These are phyloP conservation scores for Penicillium olsonii DNA, from an alignment of 2,329 filamentous ascomycete genomes.

Conservation along the genomic window DNA sequence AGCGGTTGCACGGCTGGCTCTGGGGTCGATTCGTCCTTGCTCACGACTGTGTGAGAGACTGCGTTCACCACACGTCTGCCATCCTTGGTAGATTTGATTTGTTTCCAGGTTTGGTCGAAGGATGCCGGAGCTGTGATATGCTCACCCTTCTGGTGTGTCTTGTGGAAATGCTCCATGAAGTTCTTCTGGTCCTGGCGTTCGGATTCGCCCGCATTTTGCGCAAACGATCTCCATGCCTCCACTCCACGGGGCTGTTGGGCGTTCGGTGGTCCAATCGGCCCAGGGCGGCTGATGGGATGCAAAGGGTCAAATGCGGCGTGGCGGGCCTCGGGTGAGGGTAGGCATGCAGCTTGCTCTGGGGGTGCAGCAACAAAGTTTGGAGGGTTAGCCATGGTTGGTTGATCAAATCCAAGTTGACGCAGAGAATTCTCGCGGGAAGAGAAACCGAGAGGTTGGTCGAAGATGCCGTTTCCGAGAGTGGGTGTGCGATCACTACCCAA, in stretches of 20 bases:
- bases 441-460: slow-evolving; percentile 56
- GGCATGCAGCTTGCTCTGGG: slow-evolving; percentile 38
- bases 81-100: slow-evolving; percentile 45
- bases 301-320: slow-evolving; percentile 40
- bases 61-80: slow-evolving; percentile 42
- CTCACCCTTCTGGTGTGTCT: slow-evolving; percentile 38
- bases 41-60: slow-evolving; percentile 31
- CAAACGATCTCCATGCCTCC: slow-evolving; percentile 49
- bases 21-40: slow-evolving; percentile 3
- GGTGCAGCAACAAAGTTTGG: slow-evolving; percentile 36
- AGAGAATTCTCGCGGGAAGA: slow-evolving; percentile 47
- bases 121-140: slow-evolving; percentile 33
- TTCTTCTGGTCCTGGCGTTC: slow-evolving; percentile 46
- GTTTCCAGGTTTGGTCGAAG: slow-evolving; percentile 51
- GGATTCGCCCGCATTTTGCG: slow-evolving; percentile 39
- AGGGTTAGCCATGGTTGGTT: slow-evolving; percentile 37
- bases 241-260: slow-evolving; percentile 32
- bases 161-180: slow-evolving; percentile 41
- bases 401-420: slow-evolving; percentile 45
- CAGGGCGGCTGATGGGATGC: slow-evolving; percentile 44
- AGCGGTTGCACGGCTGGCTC: slow-evolving; percentile 17
- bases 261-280: slow-evolving; percentile 50
- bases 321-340: slow-evolving; percentile 43
- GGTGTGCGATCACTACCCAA: slow-evolving; percentile 58
- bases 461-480: slow-evolving; percentile 65